phyloP scores from a whole-genome alignment of 441 rosid genomes.

The Mallotus japonicus region DNA sequence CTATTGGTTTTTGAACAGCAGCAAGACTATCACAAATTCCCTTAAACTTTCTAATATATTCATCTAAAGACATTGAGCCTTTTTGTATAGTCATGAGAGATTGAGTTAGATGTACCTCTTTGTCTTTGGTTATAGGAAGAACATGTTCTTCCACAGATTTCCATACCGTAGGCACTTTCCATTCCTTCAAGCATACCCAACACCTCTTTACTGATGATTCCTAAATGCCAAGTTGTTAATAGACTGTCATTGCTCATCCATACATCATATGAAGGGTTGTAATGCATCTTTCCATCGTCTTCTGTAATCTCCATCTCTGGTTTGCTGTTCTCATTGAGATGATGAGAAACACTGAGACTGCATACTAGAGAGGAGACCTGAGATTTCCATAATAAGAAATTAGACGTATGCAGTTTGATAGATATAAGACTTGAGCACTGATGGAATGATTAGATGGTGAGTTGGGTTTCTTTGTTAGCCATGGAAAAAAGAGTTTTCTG shows the following conservation, averaged over 20 bases:
- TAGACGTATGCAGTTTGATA: background rate
- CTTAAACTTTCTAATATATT: background rate
- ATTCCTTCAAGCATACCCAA: background rate
- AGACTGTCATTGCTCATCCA: background rate
- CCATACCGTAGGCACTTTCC: background rate
- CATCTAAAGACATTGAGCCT: background rate
- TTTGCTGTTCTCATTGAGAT: background rate
- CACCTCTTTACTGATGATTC: background rate
- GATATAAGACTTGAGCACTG: background rate
- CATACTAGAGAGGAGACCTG: background rate
- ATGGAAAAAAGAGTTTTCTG: background rate
- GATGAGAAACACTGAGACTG: background rate
- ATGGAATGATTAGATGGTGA: background rate
- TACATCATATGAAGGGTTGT: background rate
- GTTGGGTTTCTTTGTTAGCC: background rate
- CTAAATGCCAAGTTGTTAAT: background rate
- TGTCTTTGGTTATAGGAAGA: background rate
- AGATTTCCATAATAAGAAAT: background rate
- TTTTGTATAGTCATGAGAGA: too few species aligned
- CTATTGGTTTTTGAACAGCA: background rate
- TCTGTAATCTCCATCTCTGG: background rate
- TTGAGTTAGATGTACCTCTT: constrained; percentile 1
- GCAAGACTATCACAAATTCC: constrained; percentile 5
- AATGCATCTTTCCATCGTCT: background rate
- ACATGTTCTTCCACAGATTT: background rate